Conservation (phyloP, 257 asterid species). For the Solanum arcanum region DNA sequence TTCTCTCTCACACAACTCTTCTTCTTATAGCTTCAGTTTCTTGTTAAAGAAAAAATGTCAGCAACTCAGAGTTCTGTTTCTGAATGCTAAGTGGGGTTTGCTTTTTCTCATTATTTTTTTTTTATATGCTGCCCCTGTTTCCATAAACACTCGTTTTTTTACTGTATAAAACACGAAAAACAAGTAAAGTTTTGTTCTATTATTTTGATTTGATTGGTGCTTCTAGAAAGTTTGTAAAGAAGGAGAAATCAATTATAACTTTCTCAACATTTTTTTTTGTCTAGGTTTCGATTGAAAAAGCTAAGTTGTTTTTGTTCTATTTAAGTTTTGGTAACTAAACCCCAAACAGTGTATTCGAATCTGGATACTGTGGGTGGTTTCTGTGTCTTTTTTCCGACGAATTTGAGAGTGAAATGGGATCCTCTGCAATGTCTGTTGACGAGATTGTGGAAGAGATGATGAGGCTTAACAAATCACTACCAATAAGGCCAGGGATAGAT, state of each 20-base stretch:
- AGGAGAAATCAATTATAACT: not conserved
- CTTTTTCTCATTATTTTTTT: not conserved
- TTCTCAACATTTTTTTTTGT: not conserved
- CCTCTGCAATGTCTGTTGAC: not conserved
- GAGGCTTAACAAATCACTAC: not conserved
- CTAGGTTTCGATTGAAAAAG: not conserved
- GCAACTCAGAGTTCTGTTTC: not conserved
- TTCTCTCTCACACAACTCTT: not conserved
- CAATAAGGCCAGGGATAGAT: not conserved
- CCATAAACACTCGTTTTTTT: not conserved
- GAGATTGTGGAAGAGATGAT: slow-evolving; percentile 1
- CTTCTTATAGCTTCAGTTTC: not conserved
- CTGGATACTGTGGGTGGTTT: not conserved
- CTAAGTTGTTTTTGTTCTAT: not conserved
- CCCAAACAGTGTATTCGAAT: not conserved
- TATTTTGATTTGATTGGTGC: not conserved
- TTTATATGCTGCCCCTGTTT: not conserved
- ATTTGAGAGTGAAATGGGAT: not conserved
- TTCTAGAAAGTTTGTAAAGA: not conserved
- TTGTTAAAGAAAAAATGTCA: not conserved
- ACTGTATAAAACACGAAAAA: not conserved
- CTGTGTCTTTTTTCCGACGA: no score
- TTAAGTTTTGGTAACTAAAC: not conserved
- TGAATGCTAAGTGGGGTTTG: not conserved
- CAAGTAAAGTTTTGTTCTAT: not conserved